Percentiles rank a stretch among this genome's conserved stretches.
Conservation (phyloP, 352 stramenopile genomes). For the Phytophthora cryptogea region DNA sequence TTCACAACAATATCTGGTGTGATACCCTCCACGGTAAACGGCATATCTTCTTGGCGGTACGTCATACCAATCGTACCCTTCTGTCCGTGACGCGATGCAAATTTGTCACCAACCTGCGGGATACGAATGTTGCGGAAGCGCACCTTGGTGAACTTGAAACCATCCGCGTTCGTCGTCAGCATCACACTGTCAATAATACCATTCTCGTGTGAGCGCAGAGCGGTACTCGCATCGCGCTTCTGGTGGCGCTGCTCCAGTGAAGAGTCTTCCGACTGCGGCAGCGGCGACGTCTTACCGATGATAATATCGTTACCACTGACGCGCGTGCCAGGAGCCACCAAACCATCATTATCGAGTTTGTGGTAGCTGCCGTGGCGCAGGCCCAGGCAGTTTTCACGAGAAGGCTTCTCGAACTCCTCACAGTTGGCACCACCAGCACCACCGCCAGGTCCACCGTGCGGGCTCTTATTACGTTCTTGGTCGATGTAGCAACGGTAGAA, state of each 20-base stretch:
- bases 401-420: conserved; percentile 97
- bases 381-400: conserved; percentile 93
- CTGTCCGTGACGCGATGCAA: conserved; percentile 92
- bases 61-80: conserved; percentile 99
- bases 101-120: conserved; percentile 99
- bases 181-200: conserved; percentile 99
- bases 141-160: conserved; percentile 98
- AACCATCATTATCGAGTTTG: conserved; percentile 98
- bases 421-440: conserved; percentile 68
- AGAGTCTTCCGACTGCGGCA: conserved; percentile 79
- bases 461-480: conserved; percentile 90
- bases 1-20: conserved; percentile 99
- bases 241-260: conserved; percentile 90
- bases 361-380: conserved; percentile 98
- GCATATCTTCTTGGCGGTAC: conserved; percentile 99
- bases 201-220: conserved; percentile 97
- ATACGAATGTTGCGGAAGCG: conserved; percentile 98
- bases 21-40: conserved; percentile 99
- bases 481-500: conserved; percentile 99
- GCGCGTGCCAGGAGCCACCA: conserved; percentile 95
- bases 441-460: conserved; percentile 59
- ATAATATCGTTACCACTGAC: conserved; percentile 99
- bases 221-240: conserved; percentile 97
- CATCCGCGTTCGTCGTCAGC: conserved; percentile 97
- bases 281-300: conserved; percentile 98